These are phyloP conservation scores for Hyphochytrium catenoides DNA, from an alignment of 352 stramenopile genomes.

Conservation along the genomic window DNA sequence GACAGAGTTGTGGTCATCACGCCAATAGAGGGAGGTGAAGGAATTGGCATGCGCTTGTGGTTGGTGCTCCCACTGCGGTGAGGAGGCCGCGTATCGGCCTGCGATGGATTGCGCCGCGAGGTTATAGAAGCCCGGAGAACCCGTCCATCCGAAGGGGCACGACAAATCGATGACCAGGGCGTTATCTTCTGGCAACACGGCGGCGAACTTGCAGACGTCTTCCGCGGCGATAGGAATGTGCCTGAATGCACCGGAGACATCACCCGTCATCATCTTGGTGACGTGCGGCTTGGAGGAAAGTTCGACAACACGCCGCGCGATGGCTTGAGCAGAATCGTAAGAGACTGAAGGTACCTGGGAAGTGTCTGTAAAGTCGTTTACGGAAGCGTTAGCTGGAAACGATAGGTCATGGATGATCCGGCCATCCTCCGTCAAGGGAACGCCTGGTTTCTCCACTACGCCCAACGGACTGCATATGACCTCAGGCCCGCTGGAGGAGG, in stretches of 20 bases:
- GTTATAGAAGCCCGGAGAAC: constrained; percentile 6
- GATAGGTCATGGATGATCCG: constrained; percentile 8
- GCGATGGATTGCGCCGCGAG: too few species aligned
- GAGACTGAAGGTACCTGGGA: background rate
- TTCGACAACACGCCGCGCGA: background rate
- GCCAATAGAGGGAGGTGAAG: too few species aligned
- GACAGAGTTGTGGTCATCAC: too few species aligned
- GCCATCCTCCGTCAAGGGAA: background rate
- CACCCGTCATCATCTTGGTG: constrained; percentile 10
- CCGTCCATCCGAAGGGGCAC: constrained; percentile 6
- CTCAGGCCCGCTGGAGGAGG: constrained; percentile 7
- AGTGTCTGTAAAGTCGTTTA: constrained; percentile 7
- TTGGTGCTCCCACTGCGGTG: too few species aligned
- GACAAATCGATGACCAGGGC: constrained; percentile 9
- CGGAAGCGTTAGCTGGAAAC: constrained; percentile 3
- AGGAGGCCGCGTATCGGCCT: too few species aligned
- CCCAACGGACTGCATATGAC: constrained; percentile 8
- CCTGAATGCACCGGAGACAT: constrained; percentile 13
- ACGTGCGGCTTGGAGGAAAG: too few species aligned
- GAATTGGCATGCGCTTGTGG: too few species aligned
- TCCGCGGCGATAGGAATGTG: constrained; percentile 11
- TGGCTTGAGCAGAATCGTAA: background rate
- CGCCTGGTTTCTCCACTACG: constrained; percentile 4
- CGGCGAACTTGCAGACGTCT: constrained; percentile 5
- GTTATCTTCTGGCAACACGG: constrained; percentile 6